These are phyloP conservation scores for Boletus subcaerulescens DNA, from an alignment of 768 basidiomycete species.

Conservation along the genomic window DNA sequence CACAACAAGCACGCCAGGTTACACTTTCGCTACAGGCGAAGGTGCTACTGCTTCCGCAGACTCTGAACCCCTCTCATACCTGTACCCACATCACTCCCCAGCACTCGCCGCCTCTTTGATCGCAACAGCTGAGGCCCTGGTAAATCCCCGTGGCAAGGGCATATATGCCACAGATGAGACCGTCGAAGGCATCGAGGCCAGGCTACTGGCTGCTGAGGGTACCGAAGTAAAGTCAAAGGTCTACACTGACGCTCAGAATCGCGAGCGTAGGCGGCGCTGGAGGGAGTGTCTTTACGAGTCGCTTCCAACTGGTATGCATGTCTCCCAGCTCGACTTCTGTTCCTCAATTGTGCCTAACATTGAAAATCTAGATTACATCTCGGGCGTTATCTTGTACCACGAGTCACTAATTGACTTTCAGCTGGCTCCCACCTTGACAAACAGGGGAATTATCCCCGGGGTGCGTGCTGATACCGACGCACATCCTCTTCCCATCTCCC, in stretches of 20 bases:
- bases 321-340: background rate
- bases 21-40: conserved; percentile 31
- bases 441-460: conserved; percentile 47
- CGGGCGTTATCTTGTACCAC: conserved; percentile 49
- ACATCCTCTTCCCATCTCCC: conserved; percentile 42
- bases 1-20: conserved; percentile 21
- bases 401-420: conserved; percentile 50
- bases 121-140: conserved; percentile 41
- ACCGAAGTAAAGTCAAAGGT: conserved; percentile 18
- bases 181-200: conserved; percentile 40
- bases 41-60: conserved; percentile 2
- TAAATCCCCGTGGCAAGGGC: conserved; percentile 47
- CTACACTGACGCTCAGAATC: conserved; percentile 36
- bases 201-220: conserved; percentile 37
- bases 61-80: conserved; percentile 24
- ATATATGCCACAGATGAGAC: conserved; percentile 55
- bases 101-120: conserved; percentile 43
- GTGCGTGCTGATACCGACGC: conserved; percentile 51
- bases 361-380: conserved; percentile 41
- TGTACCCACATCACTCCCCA: conserved; percentile 41
- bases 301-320: conserved; percentile 37
- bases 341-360: background rate
- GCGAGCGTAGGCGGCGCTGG: conserved; percentile 41
- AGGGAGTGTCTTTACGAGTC: conserved; percentile 43
- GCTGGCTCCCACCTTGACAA: conserved; percentile 41